These are phyloP conservation scores for Boletus rex-veris DNA, from an alignment of 768 basidiomycete genomes.

Conservation along the genomic window DNA sequence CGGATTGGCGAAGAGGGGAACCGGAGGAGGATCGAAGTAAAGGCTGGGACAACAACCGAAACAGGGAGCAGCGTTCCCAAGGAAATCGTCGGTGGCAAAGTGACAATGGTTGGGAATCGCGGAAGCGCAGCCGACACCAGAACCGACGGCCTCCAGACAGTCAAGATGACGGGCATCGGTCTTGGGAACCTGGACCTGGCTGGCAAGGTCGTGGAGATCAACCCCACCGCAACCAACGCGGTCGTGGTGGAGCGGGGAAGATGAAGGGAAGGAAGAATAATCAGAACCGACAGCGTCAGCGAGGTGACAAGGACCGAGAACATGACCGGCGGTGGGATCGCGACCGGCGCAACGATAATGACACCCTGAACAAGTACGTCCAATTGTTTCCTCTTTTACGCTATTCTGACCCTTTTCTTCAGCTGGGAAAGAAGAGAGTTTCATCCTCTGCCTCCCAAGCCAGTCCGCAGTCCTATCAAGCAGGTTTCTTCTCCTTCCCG, in stretches of 20 bases:
- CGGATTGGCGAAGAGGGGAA: constrained; percentile 41
- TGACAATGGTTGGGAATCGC: constrained; percentile 50
- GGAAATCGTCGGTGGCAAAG: constrained; percentile 33
- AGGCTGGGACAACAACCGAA: constrained; percentile 35
- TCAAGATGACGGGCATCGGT: constrained; percentile 44
- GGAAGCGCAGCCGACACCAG: constrained; percentile 46
- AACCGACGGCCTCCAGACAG: constrained; percentile 30
- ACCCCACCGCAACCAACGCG: constrained; percentile 35
- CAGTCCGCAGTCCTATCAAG: constrained; percentile 34
- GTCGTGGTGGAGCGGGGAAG: constrained; percentile 37
- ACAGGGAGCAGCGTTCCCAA: constrained; percentile 33
- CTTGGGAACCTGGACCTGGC: constrained; percentile 70
- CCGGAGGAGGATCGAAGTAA: constrained; percentile 38
- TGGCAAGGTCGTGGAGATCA: constrained; percentile 53
- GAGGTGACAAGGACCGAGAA: constrained; percentile 27
- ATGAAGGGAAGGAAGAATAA: constrained; percentile 37
- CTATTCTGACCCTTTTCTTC: constrained; percentile 8
- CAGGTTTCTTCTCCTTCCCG: constrained; percentile 44
- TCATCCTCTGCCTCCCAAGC: constrained; percentile 39
- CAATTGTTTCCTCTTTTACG: constrained; percentile 5
- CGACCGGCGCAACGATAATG: constrained; percentile 54
- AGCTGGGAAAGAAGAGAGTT: constrained; percentile 70
- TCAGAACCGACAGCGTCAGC: constrained; percentile 32
- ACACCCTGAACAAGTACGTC: constrained; percentile 72
- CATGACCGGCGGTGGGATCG: constrained; percentile 33